Conservation (phyloP, 352 stramenopile species). For the Globisporangium uncinulatum region DNA sequence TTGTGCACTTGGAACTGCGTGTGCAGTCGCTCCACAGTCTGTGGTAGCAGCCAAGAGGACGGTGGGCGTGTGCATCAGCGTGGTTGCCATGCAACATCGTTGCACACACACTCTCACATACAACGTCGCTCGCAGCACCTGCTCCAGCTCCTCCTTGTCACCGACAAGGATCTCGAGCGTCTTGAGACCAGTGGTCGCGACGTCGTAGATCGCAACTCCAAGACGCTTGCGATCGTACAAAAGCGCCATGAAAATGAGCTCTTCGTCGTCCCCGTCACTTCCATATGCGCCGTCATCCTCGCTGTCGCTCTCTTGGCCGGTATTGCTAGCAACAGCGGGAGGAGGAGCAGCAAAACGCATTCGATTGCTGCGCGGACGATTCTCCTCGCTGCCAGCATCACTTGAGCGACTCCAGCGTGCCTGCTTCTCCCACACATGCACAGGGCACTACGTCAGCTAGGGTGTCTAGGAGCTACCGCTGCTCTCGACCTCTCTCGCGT, state of each 20-base stretch:
- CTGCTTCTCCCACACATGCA: not conserved
- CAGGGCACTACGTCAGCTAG: not conserved
- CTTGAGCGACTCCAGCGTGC: not conserved
- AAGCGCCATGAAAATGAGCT: conserved; percentile 64
- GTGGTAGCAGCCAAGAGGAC: not conserved
- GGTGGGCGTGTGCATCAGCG: not conserved
- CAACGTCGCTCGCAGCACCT: conserved; percentile 20
- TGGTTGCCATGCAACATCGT: not conserved
- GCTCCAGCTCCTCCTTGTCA: conserved; percentile 32
- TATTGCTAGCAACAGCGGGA: not conserved
- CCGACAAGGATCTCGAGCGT: conserved; percentile 46
- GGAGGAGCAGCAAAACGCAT: not conserved
- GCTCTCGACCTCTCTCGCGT: not conserved
- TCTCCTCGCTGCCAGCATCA: not conserved
- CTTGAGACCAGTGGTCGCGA: conserved; percentile 52
- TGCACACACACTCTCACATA: too few relatives aligned
- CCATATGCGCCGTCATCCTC: conserved; percentile 6
- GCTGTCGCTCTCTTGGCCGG: not conserved
- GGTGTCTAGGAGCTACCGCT: not conserved
- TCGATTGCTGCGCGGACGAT: not conserved
- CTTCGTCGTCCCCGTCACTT: conserved; percentile 38
- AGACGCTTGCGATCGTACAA: conserved; percentile 62
- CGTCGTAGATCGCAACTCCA: conserved; percentile 74
- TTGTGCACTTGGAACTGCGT: conserved; percentile 72
- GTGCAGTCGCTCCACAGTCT: conserved; percentile 50